Evolutionary conservation across 1,284 basidiomycete species (phyloP).

Genomic region (Flammula alnicola): DNA sequence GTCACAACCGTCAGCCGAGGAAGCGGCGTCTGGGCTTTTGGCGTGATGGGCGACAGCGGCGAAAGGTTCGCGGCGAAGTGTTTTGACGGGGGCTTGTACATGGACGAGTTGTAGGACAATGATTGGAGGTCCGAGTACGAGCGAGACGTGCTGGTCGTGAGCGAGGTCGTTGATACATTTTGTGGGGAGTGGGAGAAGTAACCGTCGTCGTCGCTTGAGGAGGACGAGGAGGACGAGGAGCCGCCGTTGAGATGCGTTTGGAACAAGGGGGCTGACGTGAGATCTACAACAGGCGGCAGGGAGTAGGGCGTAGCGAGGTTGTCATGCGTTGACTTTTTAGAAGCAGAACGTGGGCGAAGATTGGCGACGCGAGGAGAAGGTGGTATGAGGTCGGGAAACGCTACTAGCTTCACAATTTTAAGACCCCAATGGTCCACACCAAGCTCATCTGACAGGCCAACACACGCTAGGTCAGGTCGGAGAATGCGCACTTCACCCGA

Average conservation of each 20-base stretch:
- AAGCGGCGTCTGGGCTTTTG: slow-evolving; percentile 6
- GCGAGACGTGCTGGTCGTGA: slow-evolving; percentile 42
- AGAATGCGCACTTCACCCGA: slow-evolving; percentile 54
- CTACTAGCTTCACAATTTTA: slow-evolving; percentile 75
- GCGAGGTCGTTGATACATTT: slow-evolving; percentile 37
- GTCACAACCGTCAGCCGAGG: slow-evolving; percentile 11
- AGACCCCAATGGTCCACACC: slow-evolving; percentile 70
- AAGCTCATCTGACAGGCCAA: slow-evolving; percentile 62
- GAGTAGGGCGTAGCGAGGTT: slow-evolving; percentile 2
- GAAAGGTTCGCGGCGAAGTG: slow-evolving; percentile 32
- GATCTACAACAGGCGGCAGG: slow-evolving; percentile 13
- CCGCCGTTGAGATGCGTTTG: slow-evolving; percentile 1
- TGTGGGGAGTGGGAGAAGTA: slow-evolving; percentile 61
- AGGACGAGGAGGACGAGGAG: slow-evolving; percentile 27
- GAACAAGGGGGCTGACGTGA: slow-evolving; percentile 13
- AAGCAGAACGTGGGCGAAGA: slow-evolving; percentile 29
- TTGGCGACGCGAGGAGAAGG: slow-evolving; percentile 21
- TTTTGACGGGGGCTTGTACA: slow-evolving; percentile 41
- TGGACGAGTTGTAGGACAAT: slow-evolving; percentile 28
- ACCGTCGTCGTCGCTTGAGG: slow-evolving; percentile 51
- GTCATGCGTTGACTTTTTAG: no score
- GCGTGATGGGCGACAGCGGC: slow-evolving; percentile 18
- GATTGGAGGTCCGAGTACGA: slow-evolving; percentile 48
- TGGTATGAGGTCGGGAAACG: slow-evolving; percentile 71
- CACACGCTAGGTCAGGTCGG: slow-evolving; percentile 57